Percentiles rank a stretch among this genome's conserved stretches.
phyloP scores from a whole-genome alignment of 73 alveolate genomes.

The Stentor roeselii region DNA sequence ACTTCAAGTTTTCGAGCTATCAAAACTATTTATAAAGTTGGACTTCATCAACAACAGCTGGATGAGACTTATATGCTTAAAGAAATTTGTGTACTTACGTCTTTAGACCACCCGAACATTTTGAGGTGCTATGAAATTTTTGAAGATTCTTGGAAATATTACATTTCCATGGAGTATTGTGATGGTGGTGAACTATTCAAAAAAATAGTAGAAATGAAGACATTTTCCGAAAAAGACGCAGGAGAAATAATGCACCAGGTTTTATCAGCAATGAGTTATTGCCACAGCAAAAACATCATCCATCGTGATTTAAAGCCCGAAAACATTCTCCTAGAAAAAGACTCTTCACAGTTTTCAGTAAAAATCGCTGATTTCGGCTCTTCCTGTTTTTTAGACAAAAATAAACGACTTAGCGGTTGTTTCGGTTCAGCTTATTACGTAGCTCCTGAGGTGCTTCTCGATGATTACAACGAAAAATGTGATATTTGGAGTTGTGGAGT shows the following conservation, averaged over 20 bases:
- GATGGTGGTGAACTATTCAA: conserved; percentile 28
- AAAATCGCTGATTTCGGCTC: conserved; percentile 29
- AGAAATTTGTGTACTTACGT: not conserved
- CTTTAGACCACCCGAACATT: conserved; percentile 29
- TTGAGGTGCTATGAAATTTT: conserved; percentile 14
- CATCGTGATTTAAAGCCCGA: conserved; percentile 34
- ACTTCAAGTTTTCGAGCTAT: not conserved
- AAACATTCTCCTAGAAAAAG: conserved; percentile 3
- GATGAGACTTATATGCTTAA: not conserved
- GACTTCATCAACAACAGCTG: not conserved
- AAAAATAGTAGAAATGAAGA: conserved; percentile 17
- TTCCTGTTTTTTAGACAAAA: conserved; percentile 8
- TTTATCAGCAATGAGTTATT: conserved; percentile 27
- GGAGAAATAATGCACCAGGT: conserved; percentile 26
- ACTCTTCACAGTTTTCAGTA: not conserved
- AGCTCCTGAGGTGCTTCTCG: conserved; percentile 37
- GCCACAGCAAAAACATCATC: not conserved
- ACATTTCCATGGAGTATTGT: conserved; percentile 19
- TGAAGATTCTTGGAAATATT: not conserved
- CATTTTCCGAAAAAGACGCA: conserved; percentile 29
- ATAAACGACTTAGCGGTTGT: conserved; percentile 1
- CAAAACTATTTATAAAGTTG: not conserved
- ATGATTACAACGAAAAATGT: conserved; percentile 20
- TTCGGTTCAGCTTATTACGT: conserved; percentile 38
- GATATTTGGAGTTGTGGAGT: conserved; percentile 55